Conservation (phyloP, 2,329 filamentous ascomycete genomes). For the Hypoxylon sp. region DNA sequence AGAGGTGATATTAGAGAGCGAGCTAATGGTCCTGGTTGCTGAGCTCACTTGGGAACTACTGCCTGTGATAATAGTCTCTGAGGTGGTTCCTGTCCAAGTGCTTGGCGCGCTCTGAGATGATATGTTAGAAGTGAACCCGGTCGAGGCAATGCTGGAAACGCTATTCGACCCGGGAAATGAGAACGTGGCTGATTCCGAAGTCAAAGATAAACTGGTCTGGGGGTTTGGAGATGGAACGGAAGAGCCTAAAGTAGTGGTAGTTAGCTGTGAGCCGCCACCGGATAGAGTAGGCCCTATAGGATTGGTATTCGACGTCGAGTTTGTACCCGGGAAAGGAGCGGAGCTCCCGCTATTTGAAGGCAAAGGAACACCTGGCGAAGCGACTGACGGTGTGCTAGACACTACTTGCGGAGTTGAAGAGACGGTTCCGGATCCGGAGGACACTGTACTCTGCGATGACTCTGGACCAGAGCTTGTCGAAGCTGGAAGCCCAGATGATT, state of each 20-base stretch:
- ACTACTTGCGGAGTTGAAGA: constrained; percentile 20
- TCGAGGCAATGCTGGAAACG: constrained; percentile 13
- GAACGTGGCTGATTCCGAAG: constrained; percentile 13
- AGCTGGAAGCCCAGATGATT: background rate
- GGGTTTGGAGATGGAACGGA: constrained; percentile 6
- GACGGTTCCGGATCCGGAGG: constrained; percentile 15
- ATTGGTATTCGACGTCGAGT: constrained; percentile 22
- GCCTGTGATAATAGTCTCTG: constrained; percentile 1
- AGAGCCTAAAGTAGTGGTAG: background rate
- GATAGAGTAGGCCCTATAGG: constrained; percentile 13
- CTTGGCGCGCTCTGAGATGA: constrained; percentile 11
- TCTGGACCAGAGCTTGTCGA: constrained; percentile 11
- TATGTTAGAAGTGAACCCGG: constrained; percentile 8
- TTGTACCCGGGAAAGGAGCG: constrained; percentile 21
- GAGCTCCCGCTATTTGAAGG: constrained; percentile 15
- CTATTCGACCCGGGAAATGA: constrained; percentile 27
- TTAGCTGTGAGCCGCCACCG: constrained; percentile 7
- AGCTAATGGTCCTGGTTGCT: background rate
- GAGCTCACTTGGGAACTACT: constrained; percentile 20
- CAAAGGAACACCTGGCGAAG: constrained; percentile 14
- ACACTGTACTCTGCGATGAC: constrained; percentile 26
- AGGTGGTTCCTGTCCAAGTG: constrained; percentile 4
- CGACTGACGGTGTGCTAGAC: constrained; percentile 19
- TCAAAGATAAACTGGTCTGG: constrained; percentile 10
- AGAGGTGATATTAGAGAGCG: constrained; percentile 15